Evolutionary conservation across 2,329 filamentous ascomycete species (phyloP).

Genomic region (Sporothrix brunneoviolacea): DNA sequence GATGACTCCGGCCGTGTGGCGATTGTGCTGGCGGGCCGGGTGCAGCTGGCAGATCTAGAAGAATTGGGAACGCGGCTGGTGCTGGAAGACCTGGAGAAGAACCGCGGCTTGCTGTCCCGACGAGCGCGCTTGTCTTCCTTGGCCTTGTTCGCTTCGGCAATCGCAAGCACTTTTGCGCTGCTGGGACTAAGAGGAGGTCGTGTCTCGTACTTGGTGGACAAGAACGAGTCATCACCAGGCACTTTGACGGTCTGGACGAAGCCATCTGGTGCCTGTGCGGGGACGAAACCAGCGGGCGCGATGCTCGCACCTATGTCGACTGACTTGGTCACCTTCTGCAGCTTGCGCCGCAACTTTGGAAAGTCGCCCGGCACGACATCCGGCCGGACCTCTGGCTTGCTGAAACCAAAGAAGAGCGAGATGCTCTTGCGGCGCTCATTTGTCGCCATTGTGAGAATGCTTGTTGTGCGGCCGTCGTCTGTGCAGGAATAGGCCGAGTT

Average conservation of each 20-base stretch:
- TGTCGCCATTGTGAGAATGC: slow-evolving; percentile 13
- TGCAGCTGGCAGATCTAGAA: slow-evolving; percentile 6
- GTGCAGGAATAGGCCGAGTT: neutral
- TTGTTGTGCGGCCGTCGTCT: neutral
- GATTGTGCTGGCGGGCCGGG: neutral
- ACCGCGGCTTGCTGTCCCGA: slow-evolving; percentile 12
- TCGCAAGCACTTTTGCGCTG: neutral
- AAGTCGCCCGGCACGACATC: neutral
- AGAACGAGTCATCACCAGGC: slow-evolving; percentile 10
- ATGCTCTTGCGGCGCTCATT: slow-evolving; percentile 18
- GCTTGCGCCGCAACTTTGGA: slow-evolving; percentile 26
- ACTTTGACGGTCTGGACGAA: slow-evolving; percentile 12
- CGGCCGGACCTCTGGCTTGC: slow-evolving; percentile 15
- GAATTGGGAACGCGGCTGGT: slow-evolving; percentile 3
- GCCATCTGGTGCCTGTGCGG: slow-evolving; percentile 1
- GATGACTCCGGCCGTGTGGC: neutral
- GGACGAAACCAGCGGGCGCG: neutral
- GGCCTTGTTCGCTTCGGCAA: slow-evolving; percentile 7
- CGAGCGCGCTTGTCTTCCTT: slow-evolving; percentile 18
- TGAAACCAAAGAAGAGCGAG: slow-evolving; percentile 16
- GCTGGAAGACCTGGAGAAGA: slow-evolving; percentile 12
- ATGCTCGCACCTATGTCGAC: neutral
- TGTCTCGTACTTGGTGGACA: slow-evolving; percentile 14
- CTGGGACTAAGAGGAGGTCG: slow-evolving; percentile 8
- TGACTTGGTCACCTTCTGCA: slow-evolving; percentile 27